Percentiles rank a stretch among this genome's conserved stretches.
Evolutionary conservation across 208 protist species (phyloP).

Genomic region (Leishmania tarentolae): DNA sequence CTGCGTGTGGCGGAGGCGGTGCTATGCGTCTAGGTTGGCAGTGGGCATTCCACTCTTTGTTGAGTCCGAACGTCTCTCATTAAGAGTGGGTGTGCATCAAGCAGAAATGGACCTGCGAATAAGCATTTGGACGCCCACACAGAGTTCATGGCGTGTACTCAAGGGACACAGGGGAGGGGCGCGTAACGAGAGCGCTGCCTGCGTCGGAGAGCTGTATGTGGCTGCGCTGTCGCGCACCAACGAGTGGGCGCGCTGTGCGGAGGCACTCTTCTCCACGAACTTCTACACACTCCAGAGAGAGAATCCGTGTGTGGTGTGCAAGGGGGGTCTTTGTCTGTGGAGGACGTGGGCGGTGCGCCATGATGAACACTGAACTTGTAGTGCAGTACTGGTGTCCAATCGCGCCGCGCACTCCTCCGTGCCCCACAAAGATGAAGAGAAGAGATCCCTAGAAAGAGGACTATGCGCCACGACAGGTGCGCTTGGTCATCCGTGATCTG

Average conservation of each 20-base stretch:
- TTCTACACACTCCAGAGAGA: neutral
- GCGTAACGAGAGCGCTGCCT: neutral
- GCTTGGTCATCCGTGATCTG: neutral
- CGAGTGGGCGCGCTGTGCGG: too few species aligned
- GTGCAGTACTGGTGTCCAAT: neutral
- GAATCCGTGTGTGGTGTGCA: neutral
- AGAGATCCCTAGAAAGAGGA: neutral
- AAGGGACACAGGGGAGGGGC: too few species aligned
- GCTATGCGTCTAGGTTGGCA: neutral
- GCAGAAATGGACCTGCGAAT: neutral
- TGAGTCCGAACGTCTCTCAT: neutral
- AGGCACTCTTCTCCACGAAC: neutral
- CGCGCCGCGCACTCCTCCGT: too few species aligned
- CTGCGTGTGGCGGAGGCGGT: too few species aligned
- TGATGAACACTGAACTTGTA: neutral
- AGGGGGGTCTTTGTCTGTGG: neutral
- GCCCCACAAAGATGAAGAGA: neutral
- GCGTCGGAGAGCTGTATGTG: neutral
- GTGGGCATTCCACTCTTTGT: neutral
- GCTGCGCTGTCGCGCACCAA: neutral
- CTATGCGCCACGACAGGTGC: too few species aligned
- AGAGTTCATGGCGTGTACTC: neutral
- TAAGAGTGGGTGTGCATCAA: neutral
- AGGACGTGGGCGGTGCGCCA: too few species aligned
- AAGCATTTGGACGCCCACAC: neutral